Base-by-base conservation (phyloP, 1,284 basidiomycete genomes). In the Cystobasidiaceae sp. region DNA sequence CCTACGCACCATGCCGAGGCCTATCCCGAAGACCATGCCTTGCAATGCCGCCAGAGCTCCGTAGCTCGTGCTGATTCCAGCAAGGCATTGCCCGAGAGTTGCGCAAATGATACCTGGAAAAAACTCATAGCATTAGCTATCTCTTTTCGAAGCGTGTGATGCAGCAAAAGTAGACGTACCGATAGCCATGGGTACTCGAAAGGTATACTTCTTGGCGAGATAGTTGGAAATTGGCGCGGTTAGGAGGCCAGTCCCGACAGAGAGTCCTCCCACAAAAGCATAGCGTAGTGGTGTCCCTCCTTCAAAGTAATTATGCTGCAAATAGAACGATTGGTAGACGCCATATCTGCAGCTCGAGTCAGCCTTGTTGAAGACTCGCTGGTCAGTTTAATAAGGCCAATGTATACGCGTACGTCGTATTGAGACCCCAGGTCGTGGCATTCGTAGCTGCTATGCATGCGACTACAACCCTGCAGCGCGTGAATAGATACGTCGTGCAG, bases 221-320 rank as follows among this genome's bases (percentile, higher is more conserved):
- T 50, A 74, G 69, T 79, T 80, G 8, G 76, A 74, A 27, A 78
- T 67, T 0, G 79, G 79, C 2, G 77, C 77, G 19, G 72, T 69
- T 0, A 75, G 28, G 51, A 79, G 70, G 9, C 75, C 76, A 4
- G 72, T 64, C 2, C 76, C 73, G 0, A 79, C 75, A 1, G 73
- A 73, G 41, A 80, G 69, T 7, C 79, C 78, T 30, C 78, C 78
- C 6, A 79, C 75, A 72, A 78, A 79, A 6, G 78, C 78, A 58
- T 79, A 80, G 19, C 76, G 72, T 54, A 79, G 73, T 34, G 75
- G 73, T 23, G 77, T 73, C 27, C 73, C 76, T 25, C 76, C 71
- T 5, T 71, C 51, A 52, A 78, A 79, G 68, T 77, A 77, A 70
- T 79, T 75, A 70, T 79, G 70, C 27, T 75, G 56, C 15, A 76